phyloP scores from a whole-genome alignment of 257 asterid genomes.

The Ilex aquifolium region DNA sequence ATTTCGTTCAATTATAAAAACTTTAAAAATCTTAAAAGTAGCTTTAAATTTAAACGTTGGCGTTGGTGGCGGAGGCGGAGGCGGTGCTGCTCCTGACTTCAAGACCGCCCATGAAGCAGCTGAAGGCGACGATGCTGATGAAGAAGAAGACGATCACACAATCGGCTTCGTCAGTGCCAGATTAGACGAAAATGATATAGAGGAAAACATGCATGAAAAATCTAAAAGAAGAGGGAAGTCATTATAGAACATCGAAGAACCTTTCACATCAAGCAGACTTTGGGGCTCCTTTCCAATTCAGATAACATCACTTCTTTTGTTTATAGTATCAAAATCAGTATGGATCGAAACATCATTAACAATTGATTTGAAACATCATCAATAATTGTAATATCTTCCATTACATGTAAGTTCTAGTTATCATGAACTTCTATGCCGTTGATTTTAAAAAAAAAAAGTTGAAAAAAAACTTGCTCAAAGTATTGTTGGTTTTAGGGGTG shows the following conservation, averaged over 20 bases:
- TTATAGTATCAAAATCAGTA: constrained; percentile 25
- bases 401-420: constrained; percentile 16
- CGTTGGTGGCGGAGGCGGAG: too few species aligned
- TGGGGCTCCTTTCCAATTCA: constrained; percentile 37
- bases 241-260: constrained; percentile 38
- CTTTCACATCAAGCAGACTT: constrained; percentile 31
- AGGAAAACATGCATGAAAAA: constrained; percentile 89
- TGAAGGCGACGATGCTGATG: constrained; percentile 22
- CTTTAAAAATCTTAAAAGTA: too few species aligned
- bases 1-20: too few species aligned
- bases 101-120: constrained; percentile 33
- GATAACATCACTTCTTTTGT: constrained; percentile 21
- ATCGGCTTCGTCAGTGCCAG: constrained; percentile 22
- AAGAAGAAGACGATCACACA: constrained; percentile 34
- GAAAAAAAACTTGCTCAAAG: too few species aligned
- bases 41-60: too few species aligned
- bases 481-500: too few species aligned
- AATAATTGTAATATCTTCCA: background rate
- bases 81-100: constrained; percentile 21
- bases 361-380: too few species aligned
- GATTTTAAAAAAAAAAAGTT: background rate
- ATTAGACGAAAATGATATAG: constrained; percentile 67
- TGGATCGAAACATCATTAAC: background rate
- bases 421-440: constrained; percentile 2
- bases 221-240: constrained; percentile 71